Evolutionary conservation across 179 eudicot genomes (phyloP).

Genomic region (Pouteria campechiana): DNA sequence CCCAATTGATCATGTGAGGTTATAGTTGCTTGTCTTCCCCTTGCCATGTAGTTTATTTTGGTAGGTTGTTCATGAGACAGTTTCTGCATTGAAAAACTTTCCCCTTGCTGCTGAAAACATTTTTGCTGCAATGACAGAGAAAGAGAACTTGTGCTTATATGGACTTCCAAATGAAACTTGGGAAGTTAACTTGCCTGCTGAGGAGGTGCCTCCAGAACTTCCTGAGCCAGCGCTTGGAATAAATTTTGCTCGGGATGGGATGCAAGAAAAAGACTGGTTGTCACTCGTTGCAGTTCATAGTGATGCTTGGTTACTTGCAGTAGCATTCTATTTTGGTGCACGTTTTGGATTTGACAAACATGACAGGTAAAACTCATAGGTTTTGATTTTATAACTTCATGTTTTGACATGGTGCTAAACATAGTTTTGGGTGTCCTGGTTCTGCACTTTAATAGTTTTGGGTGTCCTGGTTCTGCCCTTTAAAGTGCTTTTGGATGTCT

Average conservation of each 20-base stretch:
- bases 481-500: too few relatives aligned
- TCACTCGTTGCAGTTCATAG: constrained; percentile 31
- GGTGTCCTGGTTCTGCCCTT: too few relatives aligned
- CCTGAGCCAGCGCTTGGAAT: constrained; percentile 35
- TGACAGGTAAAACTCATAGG: constrained; percentile 35
- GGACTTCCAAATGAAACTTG: constrained; percentile 21
- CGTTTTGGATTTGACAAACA: constrained; percentile 24
- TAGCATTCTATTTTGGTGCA: constrained; percentile 31
- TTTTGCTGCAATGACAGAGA: constrained; percentile 12
- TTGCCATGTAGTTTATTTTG: too few relatives aligned
- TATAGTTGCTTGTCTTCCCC: too few relatives aligned
- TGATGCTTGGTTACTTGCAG: constrained; percentile 30
- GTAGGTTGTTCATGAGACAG: too few relatives aligned
- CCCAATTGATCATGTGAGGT: too few relatives aligned
- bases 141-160: constrained; percentile 27
- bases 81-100: too few relatives aligned
- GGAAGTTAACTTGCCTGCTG: constrained; percentile 23
- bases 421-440: too few relatives aligned
- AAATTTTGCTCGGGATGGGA: constrained; percentile 30
- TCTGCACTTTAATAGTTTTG: too few relatives aligned
- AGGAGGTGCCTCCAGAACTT: constrained; percentile 37
- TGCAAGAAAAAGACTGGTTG: constrained; percentile 27
- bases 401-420: too few relatives aligned
- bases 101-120: too few relatives aligned
- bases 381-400: too few relatives aligned